Conservation (phyloP, 805 yeast genomes). For the Candida fluviatilis region DNA sequence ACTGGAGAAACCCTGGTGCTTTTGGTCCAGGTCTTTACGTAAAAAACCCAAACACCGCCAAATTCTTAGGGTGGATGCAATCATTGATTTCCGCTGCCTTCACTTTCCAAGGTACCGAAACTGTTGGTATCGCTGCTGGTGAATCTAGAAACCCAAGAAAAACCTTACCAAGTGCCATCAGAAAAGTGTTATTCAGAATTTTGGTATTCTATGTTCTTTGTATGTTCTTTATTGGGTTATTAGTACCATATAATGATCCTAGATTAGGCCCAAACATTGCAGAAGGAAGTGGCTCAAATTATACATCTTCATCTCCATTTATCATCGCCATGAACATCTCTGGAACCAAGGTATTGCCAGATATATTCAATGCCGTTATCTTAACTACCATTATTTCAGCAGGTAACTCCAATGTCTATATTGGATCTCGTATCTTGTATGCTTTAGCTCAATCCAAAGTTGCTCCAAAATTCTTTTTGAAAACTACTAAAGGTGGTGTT, state of each 20-base stretch:
- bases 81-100: constrained; percentile 73
- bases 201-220: constrained; percentile 61
- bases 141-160: constrained; percentile 68
- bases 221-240: constrained; percentile 63
- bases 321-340: constrained; percentile 66
- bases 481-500: constrained; percentile 54
- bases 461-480: constrained; percentile 51
- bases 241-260: constrained; percentile 67
- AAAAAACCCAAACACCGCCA: constrained; percentile 44
- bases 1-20: constrained; percentile 78
- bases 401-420: constrained; percentile 71
- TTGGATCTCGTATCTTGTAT: constrained; percentile 64
- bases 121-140: constrained; percentile 73
- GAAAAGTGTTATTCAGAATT: constrained; percentile 64
- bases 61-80: constrained; percentile 66
- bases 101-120: constrained; percentile 77
- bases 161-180: constrained; percentile 68
- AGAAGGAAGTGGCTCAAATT: constrained; percentile 20
- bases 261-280: constrained; percentile 41
- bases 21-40: constrained; percentile 65
- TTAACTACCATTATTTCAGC: constrained; percentile 69
- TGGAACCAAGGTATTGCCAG: constrained; percentile 63
- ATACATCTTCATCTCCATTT: constrained; percentile 62
- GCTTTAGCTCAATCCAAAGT: constrained; percentile 57
- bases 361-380: constrained; percentile 70